Evolutionary conservation across 163 green algal genomes (phyloP).

Genomic region (Prototheca wickerhamii): DNA sequence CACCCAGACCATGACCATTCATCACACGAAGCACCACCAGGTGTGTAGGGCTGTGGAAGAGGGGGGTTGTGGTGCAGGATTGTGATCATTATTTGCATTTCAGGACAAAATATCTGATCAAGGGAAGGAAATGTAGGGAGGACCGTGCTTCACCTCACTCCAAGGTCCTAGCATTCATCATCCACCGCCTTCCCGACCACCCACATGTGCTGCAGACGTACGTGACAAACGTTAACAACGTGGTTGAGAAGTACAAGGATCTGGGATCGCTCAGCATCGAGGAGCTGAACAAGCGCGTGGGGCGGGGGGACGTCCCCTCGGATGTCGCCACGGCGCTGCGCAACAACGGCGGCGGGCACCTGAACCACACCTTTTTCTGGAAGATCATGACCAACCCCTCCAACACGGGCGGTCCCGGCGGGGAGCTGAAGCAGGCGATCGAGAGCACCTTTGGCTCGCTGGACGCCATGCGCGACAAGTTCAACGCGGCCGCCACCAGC

Average conservation of each 20-base stretch:
- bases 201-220: neutral
- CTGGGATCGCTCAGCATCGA: slow-evolving; percentile 55
- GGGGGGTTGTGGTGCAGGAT: neutral
- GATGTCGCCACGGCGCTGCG: slow-evolving; percentile 49
- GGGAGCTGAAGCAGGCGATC: slow-evolving; percentile 46
- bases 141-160: neutral
- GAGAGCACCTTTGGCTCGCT: slow-evolving; percentile 43
- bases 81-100: neutral
- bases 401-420: slow-evolving; percentile 30
- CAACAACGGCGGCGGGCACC: slow-evolving; percentile 29
- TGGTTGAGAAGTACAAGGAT: slow-evolving; percentile 64
- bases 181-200: neutral
- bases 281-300: slow-evolving; percentile 51
- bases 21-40: slow-evolving; percentile 39
- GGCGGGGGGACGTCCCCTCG: slow-evolving; percentile 13
- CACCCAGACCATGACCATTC: slow-evolving; percentile 25
- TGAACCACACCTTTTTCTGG: slow-evolving; percentile 41
- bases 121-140: neutral
- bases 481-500: slow-evolving; percentile 38
- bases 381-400: slow-evolving; percentile 23
- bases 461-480: slow-evolving; percentile 44
- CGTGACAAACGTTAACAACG: slow-evolving; percentile 63
- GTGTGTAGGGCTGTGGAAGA: neutral
- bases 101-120: neutral
- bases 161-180: neutral